Evolutionary conservation across 2,329 filamentous ascomycete species (phyloP).

Genomic region (Thielaviopsis cerberus): DNA sequence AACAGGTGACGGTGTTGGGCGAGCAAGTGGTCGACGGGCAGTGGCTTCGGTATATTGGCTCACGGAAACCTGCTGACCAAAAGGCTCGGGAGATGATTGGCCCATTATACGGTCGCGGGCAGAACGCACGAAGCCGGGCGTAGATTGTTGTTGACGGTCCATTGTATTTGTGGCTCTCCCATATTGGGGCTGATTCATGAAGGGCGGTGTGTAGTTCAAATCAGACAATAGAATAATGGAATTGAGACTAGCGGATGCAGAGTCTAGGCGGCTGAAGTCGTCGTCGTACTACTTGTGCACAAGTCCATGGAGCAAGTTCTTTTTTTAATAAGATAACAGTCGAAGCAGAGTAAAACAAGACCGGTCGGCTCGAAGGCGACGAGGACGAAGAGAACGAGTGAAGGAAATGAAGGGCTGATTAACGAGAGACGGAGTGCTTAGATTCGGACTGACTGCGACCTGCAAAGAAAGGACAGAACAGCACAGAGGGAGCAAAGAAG

Average conservation of each 20-base stretch:
- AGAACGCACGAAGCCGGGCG: constrained; percentile 6
- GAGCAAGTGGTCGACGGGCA: background rate
- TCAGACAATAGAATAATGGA: constrained; percentile 2
- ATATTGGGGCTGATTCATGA: constrained; percentile 11
- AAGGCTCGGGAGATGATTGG: background rate
- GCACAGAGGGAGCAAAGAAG: background rate
- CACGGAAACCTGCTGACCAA: background rate
- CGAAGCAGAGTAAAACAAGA: constrained; percentile 33
- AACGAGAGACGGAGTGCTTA: background rate
- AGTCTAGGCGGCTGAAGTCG: background rate
- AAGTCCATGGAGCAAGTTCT: background rate
- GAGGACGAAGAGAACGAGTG: background rate
- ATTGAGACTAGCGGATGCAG: no score
- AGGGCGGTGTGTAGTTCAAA: background rate
- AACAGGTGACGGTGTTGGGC: constrained; percentile 7
- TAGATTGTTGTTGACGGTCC: constrained; percentile 9
- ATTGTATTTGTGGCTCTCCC: constrained; percentile 5
- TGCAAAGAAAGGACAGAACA: background rate
- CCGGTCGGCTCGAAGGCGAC: background rate
- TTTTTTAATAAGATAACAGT: constrained; percentile 5
- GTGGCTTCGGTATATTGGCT: constrained; percentile 1
- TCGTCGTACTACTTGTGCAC: background rate
- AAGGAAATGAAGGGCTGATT: background rate
- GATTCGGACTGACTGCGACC: background rate
- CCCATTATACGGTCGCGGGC: constrained; percentile 1